Evolutionary conservation across 176 grass and related monocot genomes (phyloP).

Genomic region (Avena insularis): DNA sequence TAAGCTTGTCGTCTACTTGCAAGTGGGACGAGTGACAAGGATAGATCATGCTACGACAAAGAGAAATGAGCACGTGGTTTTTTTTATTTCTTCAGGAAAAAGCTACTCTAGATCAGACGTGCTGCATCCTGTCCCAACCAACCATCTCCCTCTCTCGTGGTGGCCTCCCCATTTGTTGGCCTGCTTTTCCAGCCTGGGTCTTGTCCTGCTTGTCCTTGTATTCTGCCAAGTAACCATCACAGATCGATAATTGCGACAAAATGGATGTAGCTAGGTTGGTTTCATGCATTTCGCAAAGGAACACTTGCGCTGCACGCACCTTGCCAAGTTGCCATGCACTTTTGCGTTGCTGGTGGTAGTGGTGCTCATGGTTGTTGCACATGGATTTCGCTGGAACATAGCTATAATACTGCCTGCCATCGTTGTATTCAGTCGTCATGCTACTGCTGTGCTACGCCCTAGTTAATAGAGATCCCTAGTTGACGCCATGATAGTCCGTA

Average conservation of each 20-base stretch:
- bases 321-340: not conserved
- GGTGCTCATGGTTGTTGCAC: not conserved
- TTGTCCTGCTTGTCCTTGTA: not conserved
- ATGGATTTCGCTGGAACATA: not conserved
- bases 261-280: not conserved
- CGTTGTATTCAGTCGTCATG: not conserved
- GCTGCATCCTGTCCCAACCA: not conserved
- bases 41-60: conserved; percentile 3
- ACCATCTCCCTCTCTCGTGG: not conserved
- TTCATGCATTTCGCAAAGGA: not conserved
- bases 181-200: conserved; percentile 48
- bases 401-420: not conserved
- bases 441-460: too few relatives aligned
- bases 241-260: not conserved
- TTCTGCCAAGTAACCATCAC: not conserved
- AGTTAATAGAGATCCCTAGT: too few relatives aligned
- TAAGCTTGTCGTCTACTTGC: not conserved
- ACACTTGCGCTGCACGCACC: not conserved
- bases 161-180: not conserved
- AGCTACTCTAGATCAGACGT: not conserved
- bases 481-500: too few relatives aligned
- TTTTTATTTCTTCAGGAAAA: not conserved
- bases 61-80: conserved; percentile 35
- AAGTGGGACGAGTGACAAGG: not conserved
- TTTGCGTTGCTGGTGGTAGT: conserved; percentile 19